These are phyloP conservation scores for Ochetophila trinervis DNA, from an alignment of 306 rosid genomes.

Conservation along the genomic window DNA sequence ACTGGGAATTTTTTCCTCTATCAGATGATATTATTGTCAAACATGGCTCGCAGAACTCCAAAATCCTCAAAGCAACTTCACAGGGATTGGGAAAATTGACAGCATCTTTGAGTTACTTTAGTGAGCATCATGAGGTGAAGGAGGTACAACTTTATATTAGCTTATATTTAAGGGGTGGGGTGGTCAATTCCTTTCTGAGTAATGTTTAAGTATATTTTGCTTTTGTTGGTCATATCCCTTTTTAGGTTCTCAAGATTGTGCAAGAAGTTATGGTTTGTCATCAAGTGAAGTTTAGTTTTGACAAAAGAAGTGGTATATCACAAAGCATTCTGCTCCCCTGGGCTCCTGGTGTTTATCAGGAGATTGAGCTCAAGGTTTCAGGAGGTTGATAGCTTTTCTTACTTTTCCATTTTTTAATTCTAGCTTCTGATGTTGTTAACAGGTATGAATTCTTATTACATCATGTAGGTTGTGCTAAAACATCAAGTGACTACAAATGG, in stretches of 20 bases:
- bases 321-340: conserved; percentile 70
- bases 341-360: conserved; percentile 83
- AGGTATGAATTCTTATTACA: conserved; percentile 10
- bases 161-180: conserved; percentile 13
- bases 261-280: conserved; percentile 80
- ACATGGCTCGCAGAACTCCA: conserved; percentile 61
- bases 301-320: conserved; percentile 32
- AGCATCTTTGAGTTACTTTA: conserved; percentile 69
- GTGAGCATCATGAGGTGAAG: conserved; percentile 45
- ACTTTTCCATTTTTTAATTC: conserved; percentile 28
- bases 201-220: conserved; percentile 1
- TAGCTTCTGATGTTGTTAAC: conserved; percentile 23
- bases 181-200: conserved; percentile 14
- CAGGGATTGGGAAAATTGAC: conserved; percentile 67
- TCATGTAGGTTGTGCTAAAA: conserved; percentile 74
- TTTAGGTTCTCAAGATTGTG: conserved; percentile 51
- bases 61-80: conserved; percentile 67
- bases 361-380: conserved; percentile 61
- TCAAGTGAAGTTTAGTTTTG: conserved; percentile 58
- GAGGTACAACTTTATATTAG: conserved; percentile 47
- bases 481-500: conserved; percentile 78
- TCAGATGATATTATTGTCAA: conserved; percentile 52
- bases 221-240: not conserved
- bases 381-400: conserved; percentile 67
- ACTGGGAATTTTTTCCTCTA: conserved; percentile 52